Evolutionary conservation across 768 basidiomycete species (phyloP), one percentile per base, ranked within the genome.

Genomic region (Myochromella boudieri): DNA sequence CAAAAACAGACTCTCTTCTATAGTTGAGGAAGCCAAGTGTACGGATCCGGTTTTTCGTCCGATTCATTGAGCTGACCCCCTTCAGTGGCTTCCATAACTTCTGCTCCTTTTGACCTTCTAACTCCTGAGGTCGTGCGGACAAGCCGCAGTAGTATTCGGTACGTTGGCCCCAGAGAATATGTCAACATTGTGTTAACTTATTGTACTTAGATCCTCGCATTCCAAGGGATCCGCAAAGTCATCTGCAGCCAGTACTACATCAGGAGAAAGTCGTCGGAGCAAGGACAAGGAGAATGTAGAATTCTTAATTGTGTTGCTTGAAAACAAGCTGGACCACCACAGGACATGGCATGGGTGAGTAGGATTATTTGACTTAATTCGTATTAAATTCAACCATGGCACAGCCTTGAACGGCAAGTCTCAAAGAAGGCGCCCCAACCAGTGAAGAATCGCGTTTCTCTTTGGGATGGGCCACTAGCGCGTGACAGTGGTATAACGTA

Each of bases 311-410:
- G 64, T 71, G n/a, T 51, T 73, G 27, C 55, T 74, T 38, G 70
- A 71, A 32, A 66, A 68, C 36, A 61, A 54, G 37, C 54, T 64
- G 2, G 66, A 68, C 32, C 62, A 67, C 39, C 46, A 50, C 17
- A 53, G 60, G 33, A 67, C 71, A 17, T 76, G 74, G 74, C 74
- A 76, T 55, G 71, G 72, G 74, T 76, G 53, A 33, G 69, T 59
- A 32, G 15, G 6, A 17, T 21, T 24, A 24, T 14, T 9, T 41
- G 9, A 10, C 14, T 6, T 34, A 12, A 34, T n/a, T n/a, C 6
- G 6, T 34, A 6, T 17, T 34, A 6, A 14, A 6, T n/a, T 14
- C 14, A 34, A 5, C 18, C 18, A 17, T 34, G 7, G 5, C 33
- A 5, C 36, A 69, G 70, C 7, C 59, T 71, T 22, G 65, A 70